Evolutionary conservation across 106 monocot genomes (phyloP), one percentile per base, ranked within the genome.

Genomic region (Chionographis japonica): DNA sequence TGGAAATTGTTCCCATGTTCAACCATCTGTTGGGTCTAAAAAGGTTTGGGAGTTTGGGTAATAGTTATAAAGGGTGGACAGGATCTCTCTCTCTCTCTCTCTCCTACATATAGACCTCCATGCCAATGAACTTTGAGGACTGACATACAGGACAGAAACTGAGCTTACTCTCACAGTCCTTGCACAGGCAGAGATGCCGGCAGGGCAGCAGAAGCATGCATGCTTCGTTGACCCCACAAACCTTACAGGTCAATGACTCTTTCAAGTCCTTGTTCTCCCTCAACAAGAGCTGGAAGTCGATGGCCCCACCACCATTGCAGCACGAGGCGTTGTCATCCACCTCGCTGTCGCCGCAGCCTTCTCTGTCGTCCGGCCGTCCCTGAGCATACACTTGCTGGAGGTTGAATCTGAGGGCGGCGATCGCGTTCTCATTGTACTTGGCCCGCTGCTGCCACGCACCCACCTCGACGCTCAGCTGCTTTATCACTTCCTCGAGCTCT

Each of bases 291-390:
- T 79, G 81, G 50, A 79, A 71, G 55, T 77, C 68, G 6, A 58
- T 60, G 27, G 59, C 67, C 1, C 68, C 77, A 27, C 78, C 80
- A 56, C 86, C 78, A 69, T 78, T 79, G 76, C 85, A 93, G 6
- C 86, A 86, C n/a, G 83, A 81, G 1, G 93, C 84, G 58, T 94
- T 86, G 40, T 87, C 87, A 27, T 27, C 27, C 1, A 94, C 86
- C 73, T 87, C 93, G 6, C 89, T 94, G 17, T 94, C 93, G 18
- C 93, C 93, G 16, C 81, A 87, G 36, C 93, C 93, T 90, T 94
- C 93, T 65, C 70, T 88, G 74, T 80, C 75, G 60, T 83, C 81
- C 27, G 27, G 27, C 52, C 70, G 50, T 27, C 80, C 67, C 63
- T 88, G 92, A 50, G 88, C 78, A 58, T 74, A 72, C 15, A 83